These are phyloP conservation scores for Parathielavia appendiculata DNA, from an alignment of 495 filamentous ascomycete genomes.

Conservation along the genomic window DNA sequence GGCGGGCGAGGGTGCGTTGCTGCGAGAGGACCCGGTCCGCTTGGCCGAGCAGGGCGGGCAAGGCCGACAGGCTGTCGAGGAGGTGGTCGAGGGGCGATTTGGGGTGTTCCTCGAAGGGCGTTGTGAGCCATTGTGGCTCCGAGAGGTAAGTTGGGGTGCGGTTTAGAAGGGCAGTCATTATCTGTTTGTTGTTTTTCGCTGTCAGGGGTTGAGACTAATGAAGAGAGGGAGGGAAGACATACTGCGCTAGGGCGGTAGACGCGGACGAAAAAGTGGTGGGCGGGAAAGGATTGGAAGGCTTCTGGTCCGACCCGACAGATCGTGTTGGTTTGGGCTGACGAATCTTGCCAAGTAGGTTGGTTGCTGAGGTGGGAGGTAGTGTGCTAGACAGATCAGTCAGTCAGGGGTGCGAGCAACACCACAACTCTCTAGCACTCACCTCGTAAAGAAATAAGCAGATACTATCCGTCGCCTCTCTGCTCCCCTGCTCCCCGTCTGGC, in stretches of 20 bases:
- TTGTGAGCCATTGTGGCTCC: conserved; percentile 40
- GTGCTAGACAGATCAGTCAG: conserved; percentile 26
- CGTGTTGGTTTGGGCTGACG: conserved; percentile 24
- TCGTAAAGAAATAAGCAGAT: conserved; percentile 44
- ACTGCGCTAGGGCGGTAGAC: conserved; percentile 43
- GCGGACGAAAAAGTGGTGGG: conserved; percentile 47
- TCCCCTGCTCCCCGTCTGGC: conserved; percentile 12
- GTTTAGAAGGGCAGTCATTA: conserved; percentile 41
- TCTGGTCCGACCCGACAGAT: conserved; percentile 38
- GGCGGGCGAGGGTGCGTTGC: conserved; percentile 29
- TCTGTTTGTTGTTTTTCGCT: conserved; percentile 23
- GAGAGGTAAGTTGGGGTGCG: conserved; percentile 41
- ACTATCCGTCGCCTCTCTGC: conserved; percentile 23
- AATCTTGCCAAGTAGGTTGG: conserved; percentile 30
- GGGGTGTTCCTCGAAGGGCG: conserved; percentile 42
- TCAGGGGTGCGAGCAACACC: not conserved
- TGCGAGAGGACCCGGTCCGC: conserved; percentile 32
- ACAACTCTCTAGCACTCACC: conserved; percentile 21
- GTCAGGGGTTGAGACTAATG: not conserved
- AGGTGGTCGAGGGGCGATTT: conserved; percentile 41
- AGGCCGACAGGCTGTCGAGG: conserved; percentile 37
- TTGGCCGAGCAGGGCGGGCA: conserved; percentile 37
- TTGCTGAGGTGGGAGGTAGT: conserved; percentile 28
- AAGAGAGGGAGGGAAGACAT: conserved; percentile 13
- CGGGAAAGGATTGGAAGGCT: conserved; percentile 39